A percentile compares a stretch with the other conserved stretches of the same genome.
phyloP scores from a whole-genome alignment of 192 early-diverging fungal genomes.

The Cladochytrium replicatum region DNA sequence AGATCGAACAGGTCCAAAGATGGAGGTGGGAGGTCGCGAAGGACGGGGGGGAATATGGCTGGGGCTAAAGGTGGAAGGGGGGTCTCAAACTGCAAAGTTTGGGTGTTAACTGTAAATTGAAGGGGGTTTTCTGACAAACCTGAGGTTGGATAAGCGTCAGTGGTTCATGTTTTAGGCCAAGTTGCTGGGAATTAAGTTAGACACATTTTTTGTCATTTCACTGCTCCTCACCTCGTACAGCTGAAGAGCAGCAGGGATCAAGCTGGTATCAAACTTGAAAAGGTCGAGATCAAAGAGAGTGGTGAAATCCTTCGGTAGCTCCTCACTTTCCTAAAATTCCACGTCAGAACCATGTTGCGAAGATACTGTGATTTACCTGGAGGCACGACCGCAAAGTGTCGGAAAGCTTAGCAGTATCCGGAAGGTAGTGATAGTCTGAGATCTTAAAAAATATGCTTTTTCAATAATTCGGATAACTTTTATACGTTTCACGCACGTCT shows the following conservation, averaged over 20 bases:
- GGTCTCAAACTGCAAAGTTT: constrained; percentile 41
- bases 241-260: constrained; percentile 38
- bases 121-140: constrained; percentile 9
- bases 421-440: constrained; percentile 55
- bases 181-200: constrained; percentile 12
- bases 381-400: constrained; percentile 42
- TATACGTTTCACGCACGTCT: constrained; percentile 24
- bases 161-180: constrained; percentile 43
- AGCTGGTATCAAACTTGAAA: constrained; percentile 44
- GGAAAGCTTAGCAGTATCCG: constrained; percentile 36
- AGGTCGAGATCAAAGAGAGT: constrained; percentile 44
- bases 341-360: neutral
- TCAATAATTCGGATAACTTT: constrained; percentile 8
- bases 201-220: neutral
- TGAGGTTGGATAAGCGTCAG: constrained; percentile 53
- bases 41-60: constrained; percentile 47
- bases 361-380: constrained; percentile 24
- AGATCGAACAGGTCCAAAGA: constrained; percentile 53
- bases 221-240: constrained; percentile 32
- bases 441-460: constrained; percentile 14
- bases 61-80: constrained; percentile 52
- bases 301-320: constrained; percentile 57
- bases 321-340: constrained; percentile 39
- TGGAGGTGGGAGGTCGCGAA: constrained; percentile 47
- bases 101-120: neutral